These are phyloP conservation scores for Lepiota brunneoincarnata DNA, from an alignment of 768 basidiomycete species.

Conservation along the genomic window DNA sequence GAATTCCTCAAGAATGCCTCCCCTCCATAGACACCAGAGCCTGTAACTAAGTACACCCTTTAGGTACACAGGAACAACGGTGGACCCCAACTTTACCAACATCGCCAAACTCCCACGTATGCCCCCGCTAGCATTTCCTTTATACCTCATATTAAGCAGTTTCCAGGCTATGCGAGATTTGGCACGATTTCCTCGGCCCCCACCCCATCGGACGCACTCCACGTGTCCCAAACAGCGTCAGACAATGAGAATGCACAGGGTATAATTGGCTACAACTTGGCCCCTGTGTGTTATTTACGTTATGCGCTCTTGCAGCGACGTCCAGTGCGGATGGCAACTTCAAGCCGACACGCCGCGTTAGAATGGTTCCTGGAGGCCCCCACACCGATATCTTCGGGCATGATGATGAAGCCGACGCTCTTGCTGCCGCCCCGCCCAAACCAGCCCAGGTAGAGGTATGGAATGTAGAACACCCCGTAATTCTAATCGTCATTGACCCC, in stretches of 20 bases:
- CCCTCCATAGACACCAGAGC: constrained; percentile 4
- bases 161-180: constrained; percentile 69
- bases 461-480: neutral
- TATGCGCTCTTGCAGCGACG: neutral
- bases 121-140: constrained; percentile 16
- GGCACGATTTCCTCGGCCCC: constrained; percentile 45
- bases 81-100: constrained; percentile 73
- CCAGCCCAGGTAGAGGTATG: constrained; percentile 14
- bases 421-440: constrained; percentile 52
- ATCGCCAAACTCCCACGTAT: constrained; percentile 75
- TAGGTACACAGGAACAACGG: constrained; percentile 72
- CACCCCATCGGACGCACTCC: neutral
- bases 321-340: constrained; percentile 29
- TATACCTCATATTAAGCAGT: neutral
- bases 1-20: constrained; percentile 73
- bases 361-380: constrained; percentile 50
- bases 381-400: constrained; percentile 50
- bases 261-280: neutral
- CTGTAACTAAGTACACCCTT: constrained; percentile 10
- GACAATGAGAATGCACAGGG: constrained; percentile 9
- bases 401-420: constrained; percentile 51
- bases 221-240: neutral
- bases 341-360: constrained; percentile 56
- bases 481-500: neutral
- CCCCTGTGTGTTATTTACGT: neutral